Conservation (phyloP, 73 alveolate genomes). For the Stentor roeselii region DNA sequence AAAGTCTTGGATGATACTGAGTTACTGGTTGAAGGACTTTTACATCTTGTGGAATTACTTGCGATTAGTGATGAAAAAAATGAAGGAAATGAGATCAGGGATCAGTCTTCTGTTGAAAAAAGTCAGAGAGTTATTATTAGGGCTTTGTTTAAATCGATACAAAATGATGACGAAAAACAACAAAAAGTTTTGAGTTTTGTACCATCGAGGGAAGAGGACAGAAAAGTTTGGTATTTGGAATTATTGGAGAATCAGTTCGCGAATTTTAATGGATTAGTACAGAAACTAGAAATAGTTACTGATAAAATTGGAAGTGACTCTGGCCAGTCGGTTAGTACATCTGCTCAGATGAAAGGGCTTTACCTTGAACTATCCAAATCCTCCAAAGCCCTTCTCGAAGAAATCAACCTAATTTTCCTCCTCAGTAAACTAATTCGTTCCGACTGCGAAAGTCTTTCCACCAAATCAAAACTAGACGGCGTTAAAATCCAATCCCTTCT, state of each 20-base stretch:
- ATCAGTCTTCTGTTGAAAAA: not conserved
- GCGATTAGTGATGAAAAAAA: not conserved
- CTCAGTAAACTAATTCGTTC: not conserved
- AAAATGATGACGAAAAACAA: not conserved
- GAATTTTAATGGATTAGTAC: slow-evolving; percentile 32
- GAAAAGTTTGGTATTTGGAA: slow-evolving; percentile 59
- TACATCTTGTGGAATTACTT: not conserved
- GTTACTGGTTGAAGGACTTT: not conserved
- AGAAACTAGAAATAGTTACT: slow-evolving; percentile 33
- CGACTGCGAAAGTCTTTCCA: slow-evolving; percentile 27
- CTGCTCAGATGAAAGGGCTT: slow-evolving; percentile 53
- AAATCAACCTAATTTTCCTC: slow-evolving; percentile 22
- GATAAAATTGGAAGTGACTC: slow-evolving; percentile 36
- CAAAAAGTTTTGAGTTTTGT: not conserved
- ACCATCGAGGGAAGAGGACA: slow-evolving; percentile 53
- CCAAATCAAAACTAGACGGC: not conserved
- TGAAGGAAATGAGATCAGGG: not conserved
- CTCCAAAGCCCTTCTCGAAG: slow-evolving; percentile 45
- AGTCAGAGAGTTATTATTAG: not conserved
- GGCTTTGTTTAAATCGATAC: not conserved
- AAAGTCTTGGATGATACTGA: not conserved
- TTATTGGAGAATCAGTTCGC: slow-evolving; percentile 46
- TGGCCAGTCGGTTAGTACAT: slow-evolving; percentile 46
- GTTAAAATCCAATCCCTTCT: too few relatives aligned
- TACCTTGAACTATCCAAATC: slow-evolving; percentile 48